A percentile compares a stretch with the other conserved stretches of the same genome.
Evolutionary conservation across 805 yeast species (phyloP).

Genomic region (Debaryomyces tyrocola): DNA sequence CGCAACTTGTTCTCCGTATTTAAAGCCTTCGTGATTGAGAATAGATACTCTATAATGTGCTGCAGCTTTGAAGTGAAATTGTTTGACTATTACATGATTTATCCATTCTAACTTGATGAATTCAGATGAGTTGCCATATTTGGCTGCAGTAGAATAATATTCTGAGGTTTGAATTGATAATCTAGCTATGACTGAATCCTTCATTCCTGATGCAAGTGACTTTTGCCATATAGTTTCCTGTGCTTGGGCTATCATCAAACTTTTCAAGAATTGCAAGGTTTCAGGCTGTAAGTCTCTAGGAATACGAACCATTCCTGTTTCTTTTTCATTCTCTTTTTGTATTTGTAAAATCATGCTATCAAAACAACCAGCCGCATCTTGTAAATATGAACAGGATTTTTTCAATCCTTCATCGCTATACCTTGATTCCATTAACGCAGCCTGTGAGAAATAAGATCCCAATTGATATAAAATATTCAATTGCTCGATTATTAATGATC

Average conservation of each 20-base stretch:
- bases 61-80: conserved; percentile 67
- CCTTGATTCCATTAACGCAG: conserved; percentile 50
- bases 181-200: conserved; percentile 61
- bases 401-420: conserved; percentile 56
- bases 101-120: conserved; percentile 61
- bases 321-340: conserved; percentile 1
- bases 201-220: conserved; percentile 50
- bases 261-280: conserved; percentile 51
- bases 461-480: conserved; percentile 66
- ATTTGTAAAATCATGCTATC: conserved; percentile 13
- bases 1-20: conserved; percentile 74
- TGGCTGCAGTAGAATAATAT: conserved; percentile 50
- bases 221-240: conserved; percentile 85
- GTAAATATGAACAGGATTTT: conserved; percentile 63
- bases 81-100: conserved; percentile 58
- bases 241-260: conserved; percentile 74
- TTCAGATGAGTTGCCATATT: conserved; percentile 42
- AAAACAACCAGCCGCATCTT: conserved; percentile 70
- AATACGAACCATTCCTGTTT: neutral
- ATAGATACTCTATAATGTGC: conserved; percentile 64
- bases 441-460: conserved; percentile 60
- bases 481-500: conserved; percentile 59
- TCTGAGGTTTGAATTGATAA: conserved; percentile 63
- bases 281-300: conserved; percentile 50
- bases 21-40: conserved; percentile 43